These are phyloP conservation scores for Vaccinium corymbosum DNA, from an alignment of 148 eudicot species.

Conservation along the genomic window DNA sequence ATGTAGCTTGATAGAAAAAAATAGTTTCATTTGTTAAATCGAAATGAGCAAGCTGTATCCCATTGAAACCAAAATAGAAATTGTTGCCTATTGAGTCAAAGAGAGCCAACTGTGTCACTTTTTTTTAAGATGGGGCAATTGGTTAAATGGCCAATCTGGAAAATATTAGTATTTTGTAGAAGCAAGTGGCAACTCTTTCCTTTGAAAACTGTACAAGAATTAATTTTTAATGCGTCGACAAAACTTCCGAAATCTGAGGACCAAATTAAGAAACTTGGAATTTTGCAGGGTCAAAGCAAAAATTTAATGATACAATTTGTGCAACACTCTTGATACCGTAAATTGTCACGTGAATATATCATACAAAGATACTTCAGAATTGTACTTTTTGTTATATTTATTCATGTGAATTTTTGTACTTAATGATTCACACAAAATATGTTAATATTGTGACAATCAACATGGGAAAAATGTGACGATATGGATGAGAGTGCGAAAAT, in stretches of 20 bases:
- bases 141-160: not conserved
- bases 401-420: too few species aligned
- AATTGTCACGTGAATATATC: too few species aligned
- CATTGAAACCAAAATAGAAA: not conserved
- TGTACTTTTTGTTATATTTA: too few species aligned
- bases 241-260: not conserved
- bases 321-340: too few species aligned
- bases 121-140: constrained; percentile 3
- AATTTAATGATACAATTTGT: not conserved
- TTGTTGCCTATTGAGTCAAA: not conserved
- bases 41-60: not conserved
- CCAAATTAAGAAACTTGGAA: not conserved
- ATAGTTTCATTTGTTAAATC: not conserved
- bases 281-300: not conserved
- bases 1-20: not conserved
- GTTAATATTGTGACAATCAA: not conserved
- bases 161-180: not conserved
- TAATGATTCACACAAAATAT: not conserved
- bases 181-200: not conserved
- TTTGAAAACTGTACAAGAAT: not conserved
- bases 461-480: not conserved
- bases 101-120: not conserved
- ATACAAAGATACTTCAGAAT: too few species aligned
- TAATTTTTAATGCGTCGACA: not conserved
- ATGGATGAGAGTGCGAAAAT: not conserved